phyloP scores from a whole-genome alignment of 2,329 filamentous ascomycete species.

The Scedosporium aurantiacum region DNA sequence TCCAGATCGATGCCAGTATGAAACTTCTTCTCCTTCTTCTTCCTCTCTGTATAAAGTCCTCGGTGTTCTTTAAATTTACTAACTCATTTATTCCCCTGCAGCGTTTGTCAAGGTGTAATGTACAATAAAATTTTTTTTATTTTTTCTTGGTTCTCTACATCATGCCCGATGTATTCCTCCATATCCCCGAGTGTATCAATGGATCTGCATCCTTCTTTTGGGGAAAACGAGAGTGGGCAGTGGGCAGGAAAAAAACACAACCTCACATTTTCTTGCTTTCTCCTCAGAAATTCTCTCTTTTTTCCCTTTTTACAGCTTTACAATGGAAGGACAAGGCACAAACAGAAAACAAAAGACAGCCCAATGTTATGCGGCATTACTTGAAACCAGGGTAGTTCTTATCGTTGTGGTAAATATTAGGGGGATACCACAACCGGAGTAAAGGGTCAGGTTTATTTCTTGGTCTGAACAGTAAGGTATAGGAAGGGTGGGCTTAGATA shows the following conservation, averaged over 20 bases:
- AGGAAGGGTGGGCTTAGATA: not conserved
- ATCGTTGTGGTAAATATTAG: constrained; percentile 4
- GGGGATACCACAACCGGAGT: not conserved
- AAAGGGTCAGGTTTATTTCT: not conserved
- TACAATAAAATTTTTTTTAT: constrained; percentile 9
- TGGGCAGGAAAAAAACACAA: too few species aligned
- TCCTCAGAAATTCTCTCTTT: not conserved
- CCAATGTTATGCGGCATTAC: not conserved
- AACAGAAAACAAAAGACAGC: not conserved
- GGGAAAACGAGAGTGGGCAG: not conserved
- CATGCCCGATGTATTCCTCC: not conserved
- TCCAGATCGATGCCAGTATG: constrained; percentile 96
- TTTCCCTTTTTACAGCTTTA: not conserved
- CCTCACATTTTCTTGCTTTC: not conserved
- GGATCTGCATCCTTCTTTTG: not conserved
- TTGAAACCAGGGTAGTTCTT: not conserved
- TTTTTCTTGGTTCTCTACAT: constrained; percentile 9
- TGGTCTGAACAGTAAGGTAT: not conserved
- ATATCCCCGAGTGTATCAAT: not conserved
- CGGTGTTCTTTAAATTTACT: not conserved
- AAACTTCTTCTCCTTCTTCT: not conserved
- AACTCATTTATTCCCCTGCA: constrained; percentile 9
- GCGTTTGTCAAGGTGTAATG: constrained; percentile 21
- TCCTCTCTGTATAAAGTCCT: not conserved
- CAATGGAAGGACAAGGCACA: not conserved